Base-by-base conservation (phyloP, 2,329 filamentous ascomycete genomes). In the Thelonectria discophora region DNA sequence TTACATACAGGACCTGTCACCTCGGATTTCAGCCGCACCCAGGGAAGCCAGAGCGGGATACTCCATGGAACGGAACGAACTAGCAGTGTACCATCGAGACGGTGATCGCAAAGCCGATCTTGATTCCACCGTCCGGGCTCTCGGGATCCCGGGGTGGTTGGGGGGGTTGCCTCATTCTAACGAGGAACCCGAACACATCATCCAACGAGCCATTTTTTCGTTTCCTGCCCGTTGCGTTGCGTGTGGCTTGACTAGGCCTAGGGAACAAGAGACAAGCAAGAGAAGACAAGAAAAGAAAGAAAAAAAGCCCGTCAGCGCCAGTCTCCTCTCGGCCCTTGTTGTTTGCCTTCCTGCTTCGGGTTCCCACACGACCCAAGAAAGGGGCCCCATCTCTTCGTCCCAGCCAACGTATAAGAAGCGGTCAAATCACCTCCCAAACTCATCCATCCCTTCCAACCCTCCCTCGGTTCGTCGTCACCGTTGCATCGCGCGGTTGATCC, bases 371-470 rank as follows among this genome's bases (percentile, higher is more conserved):
- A 18, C 17, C 21, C 48, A 55, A 49, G 42, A 24, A 55, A 55
- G 20, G n/a, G n/a, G n/a, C n/a, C n/a, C n/a, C n/a, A n/a, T n/a
- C n/a, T n/a, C n/a, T n/a, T n/a, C n/a, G n/a, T n/a, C n/a, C n/a
- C n/a, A n/a, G n/a, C n/a, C n/a, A n/a, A n/a, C n/a, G 53, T 55
- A 55, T 55, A 5, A 32, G 53, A 13, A 42, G 12, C 18, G 40
- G 53, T 43, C 53, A 55, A 18, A 40, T 55, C 53, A 55, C 8
- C 34, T 9, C 43, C n/a, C 32, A 3, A 5, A 4, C 10, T 34
- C 32, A 4, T 9, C 11, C 20, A 5, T 18, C 9, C 30, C 13
- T 8, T 21, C n/a, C 3, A 6, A 5, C 10, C 15, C 21, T 15
- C 3, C 4, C 34, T 37, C 34, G 34, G 34, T 37, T 37, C 34